Base-by-base conservation (phyloP, 371 early-diverging fungal species). In the Lichtheimia corymbifera region DNA sequence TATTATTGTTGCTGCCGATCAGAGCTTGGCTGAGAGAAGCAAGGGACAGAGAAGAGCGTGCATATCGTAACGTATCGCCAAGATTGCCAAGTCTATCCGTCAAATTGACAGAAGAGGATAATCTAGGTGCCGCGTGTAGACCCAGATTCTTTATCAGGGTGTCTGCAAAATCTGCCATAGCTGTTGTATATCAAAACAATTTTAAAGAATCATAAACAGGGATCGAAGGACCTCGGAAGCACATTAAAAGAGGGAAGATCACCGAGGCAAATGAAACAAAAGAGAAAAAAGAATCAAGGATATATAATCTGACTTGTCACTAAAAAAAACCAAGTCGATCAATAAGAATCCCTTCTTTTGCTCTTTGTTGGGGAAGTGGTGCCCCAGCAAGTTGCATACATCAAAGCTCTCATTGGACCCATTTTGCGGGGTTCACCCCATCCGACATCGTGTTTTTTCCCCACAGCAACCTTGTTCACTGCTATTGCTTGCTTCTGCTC, bases 161-260 rank as follows among this genome's bases (percentile, higher is more conserved):
- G 50, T 67, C 68, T 13, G 68, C 59, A 61, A 59, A 67, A 57
- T 67, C 64, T 13, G 61, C 55, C 68, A 67, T 67, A 22, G 22
- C 25, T 20, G 35, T 15, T 13, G n/a, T 53, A 25, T 43, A 55
- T 35, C 35, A 11, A 35, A 11, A 45, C 28, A 66, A 35, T 18
- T 18, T 45, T 20, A 28, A 55, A 28, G 20, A 45, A 12, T 22
- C 54, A 55, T 55, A 25, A 45, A 66, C 9, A 55, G 57, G 57
- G 30, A 27, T 17, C 13, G 55, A 43, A 45, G 17, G 40, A 9
- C 35, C 35, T 35, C 35, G 35, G 35, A 35, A 35, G 11, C 35
- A 35, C 35, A 35, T 35, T 35, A 35, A 28, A 28, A 35, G 35
- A 35, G 35, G 35, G 35, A 35, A 35, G 35, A 11, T 35, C 35